phyloP scores from a whole-genome alignment of 1,139 yeast species.

The Trichomonascaceae sp. region DNA sequence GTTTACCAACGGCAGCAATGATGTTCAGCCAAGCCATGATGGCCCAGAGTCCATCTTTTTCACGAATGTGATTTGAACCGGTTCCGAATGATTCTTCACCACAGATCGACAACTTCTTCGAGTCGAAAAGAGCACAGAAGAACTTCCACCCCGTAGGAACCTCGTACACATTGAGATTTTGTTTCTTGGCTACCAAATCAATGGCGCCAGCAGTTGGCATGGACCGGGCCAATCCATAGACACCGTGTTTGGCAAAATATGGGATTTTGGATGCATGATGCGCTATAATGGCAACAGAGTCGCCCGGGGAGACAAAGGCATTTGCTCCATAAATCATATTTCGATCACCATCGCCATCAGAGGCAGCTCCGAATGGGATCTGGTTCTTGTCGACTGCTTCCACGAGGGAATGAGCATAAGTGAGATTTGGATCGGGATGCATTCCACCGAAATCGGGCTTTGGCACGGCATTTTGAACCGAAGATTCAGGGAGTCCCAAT shows the following conservation, averaged over 20 bases:
- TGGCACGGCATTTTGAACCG: conserved; percentile 75
- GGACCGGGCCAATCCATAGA: conserved; percentile 91
- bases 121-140: conserved; percentile 91
- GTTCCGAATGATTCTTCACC: conserved; percentile 99
- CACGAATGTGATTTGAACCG: conserved; percentile 95
- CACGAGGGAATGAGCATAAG: conserved; percentile 86
- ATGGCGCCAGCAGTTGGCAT: conserved; percentile 97
- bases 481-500: conserved; percentile 63
- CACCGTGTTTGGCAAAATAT: conserved; percentile 79
- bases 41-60: conserved; percentile 98
- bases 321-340: conserved; percentile 97
- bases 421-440: conserved; percentile 96
- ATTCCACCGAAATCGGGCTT: conserved; percentile 92
- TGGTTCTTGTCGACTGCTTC: conserved; percentile 71
- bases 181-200: conserved; percentile 79
- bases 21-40: conserved; percentile 95
- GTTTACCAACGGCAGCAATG: conserved; percentile 64
- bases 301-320: conserved; percentile 96
- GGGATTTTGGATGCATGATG: conserved; percentile 89
- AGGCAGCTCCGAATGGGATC: conserved; percentile 95
- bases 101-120: conserved; percentile 87
- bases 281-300: conserved; percentile 94
- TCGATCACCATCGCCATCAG: conserved; percentile 98
- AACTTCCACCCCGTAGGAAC: conserved; percentile 99
- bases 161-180: conserved; percentile 75